phyloP scores from a whole-genome alignment of 1,284 basidiomycete species.

The Meira miltonrushii region DNA sequence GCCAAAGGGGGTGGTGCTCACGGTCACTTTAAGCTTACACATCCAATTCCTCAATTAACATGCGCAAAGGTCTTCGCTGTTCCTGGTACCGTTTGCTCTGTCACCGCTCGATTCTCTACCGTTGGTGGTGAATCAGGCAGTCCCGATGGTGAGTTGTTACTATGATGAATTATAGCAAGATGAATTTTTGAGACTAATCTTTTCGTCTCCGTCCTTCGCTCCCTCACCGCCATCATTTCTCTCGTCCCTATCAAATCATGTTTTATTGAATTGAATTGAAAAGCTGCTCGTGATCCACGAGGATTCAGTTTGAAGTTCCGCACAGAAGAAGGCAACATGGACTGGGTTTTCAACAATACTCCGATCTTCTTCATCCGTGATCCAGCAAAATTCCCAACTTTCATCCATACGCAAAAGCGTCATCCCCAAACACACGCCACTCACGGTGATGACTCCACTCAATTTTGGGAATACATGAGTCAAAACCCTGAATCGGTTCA shows the following conservation, averaged over 20 bases:
- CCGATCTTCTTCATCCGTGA: conserved; percentile 53
- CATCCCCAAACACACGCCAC: conserved; percentile 59
- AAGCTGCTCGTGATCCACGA: conserved; percentile 25
- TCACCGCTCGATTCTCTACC: conserved; percentile 35
- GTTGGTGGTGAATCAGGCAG: conserved; percentile 35
- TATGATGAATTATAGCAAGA: too few relatives aligned
- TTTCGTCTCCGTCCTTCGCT: neutral
- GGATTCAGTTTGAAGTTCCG: conserved; percentile 40
- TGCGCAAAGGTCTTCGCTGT: conserved; percentile 25
- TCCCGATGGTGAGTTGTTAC: conserved; percentile 28
- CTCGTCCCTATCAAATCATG: too few relatives aligned
- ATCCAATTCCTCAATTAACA: conserved; percentile 29
- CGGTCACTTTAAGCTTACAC: conserved; percentile 31
- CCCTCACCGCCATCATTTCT: too few relatives aligned
- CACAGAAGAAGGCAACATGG: conserved; percentile 25
- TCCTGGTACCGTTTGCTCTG: conserved; percentile 21
- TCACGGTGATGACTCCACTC: conserved; percentile 66
- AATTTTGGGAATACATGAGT: conserved; percentile 69
- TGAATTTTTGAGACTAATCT: neutral
- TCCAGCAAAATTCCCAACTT: conserved; percentile 52
- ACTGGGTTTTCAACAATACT: conserved; percentile 36
- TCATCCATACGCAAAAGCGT: conserved; percentile 53
- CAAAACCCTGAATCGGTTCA: conserved; percentile 23
- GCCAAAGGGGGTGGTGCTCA: conserved; percentile 44
- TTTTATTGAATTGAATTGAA: too few relatives aligned